Base-by-base conservation (phyloP, 208 protist genomes). In the Novymonas esmeraldas region DNA sequence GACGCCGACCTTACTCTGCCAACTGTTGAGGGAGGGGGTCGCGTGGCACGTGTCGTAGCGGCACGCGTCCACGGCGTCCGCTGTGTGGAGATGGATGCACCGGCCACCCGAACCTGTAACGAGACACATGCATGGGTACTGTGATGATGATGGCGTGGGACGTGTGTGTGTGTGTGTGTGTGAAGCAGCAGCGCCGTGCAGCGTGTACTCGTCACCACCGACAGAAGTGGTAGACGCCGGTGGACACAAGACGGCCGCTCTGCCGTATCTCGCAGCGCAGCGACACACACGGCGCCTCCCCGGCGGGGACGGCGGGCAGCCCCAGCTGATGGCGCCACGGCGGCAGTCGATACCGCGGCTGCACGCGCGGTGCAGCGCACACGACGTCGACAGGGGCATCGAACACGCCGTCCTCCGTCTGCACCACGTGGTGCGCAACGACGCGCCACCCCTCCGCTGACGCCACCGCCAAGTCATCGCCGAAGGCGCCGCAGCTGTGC, bases 221-320 rank as follows among this genome's bases (percentile, higher is more conserved):
- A 28, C 42, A 75, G 41, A 86, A 61, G 58, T 82, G 90, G 63
- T 84, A 94, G 0, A 80, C 84, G 11, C 90, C 90, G 7, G 63
- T 61, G 4, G 70, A 65, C 2, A 84, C 46, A 9, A 85, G 74
- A 4, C 5, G 55, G 4, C 79, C 80, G n/a, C 56, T 1, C 66
- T 96, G 91, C n/a, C 87, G 82, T 29, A 87, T 48, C 63, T 93
- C 91, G 18, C 84, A 75, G 10, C 77, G 84, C 68, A 94, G 74
- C 24, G 72, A 68, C 36, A 92, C 79, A 51, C 84, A 90, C 0
- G 84, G 62, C 31, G 20, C 22, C 28, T 41, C 72, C 29, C 56
- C 64, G 20, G 46, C 31, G 26, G 22, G 7, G 11, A 54, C 2
- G 29, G 24, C 34, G 33, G 91, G 91, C 42, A 90, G 50, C 6